A percentile compares a stretch with the other conserved stretches of the same genome.
These are phyloP conservation scores for Saitozyma sp. DNA, from an alignment of 768 basidiomycete genomes.

Conservation along the genomic window DNA sequence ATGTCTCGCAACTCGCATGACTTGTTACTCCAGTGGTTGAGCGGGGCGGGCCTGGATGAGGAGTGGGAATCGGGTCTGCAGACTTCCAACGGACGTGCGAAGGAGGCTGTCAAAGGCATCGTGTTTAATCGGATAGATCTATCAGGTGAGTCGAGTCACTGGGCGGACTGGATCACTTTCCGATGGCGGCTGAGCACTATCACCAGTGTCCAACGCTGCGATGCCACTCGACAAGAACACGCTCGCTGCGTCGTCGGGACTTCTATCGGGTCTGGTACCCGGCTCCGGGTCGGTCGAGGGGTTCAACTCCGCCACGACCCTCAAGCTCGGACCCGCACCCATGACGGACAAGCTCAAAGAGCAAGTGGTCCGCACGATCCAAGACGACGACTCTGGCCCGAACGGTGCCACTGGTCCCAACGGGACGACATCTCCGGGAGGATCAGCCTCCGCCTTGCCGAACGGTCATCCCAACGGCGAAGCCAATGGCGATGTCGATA, in stretches of 20 bases:
- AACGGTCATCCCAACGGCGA: constrained; percentile 47
- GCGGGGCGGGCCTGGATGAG: constrained; percentile 72
- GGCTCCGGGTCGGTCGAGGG: constrained; percentile 58
- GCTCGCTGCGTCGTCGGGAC: constrained; percentile 55
- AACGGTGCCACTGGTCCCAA: constrained; percentile 12
- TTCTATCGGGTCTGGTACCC: constrained; percentile 74
- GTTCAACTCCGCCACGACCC: constrained; percentile 72
- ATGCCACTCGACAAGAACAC: constrained; percentile 39
- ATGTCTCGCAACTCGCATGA: constrained; percentile 91
- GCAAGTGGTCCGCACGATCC: constrained; percentile 75
- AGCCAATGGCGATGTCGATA: constrained; percentile 57
- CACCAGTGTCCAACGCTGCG: constrained; percentile 24
- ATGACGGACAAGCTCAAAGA: constrained; percentile 73
- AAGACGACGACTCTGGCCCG: constrained; percentile 61
- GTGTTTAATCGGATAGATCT: constrained; percentile 91
- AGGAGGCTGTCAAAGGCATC: constrained; percentile 87
- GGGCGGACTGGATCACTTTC: too few species aligned
- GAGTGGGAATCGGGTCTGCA: constrained; percentile 76
- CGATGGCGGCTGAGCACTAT: background rate
- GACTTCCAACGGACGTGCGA: constrained; percentile 78
- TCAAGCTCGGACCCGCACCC: constrained; percentile 83
- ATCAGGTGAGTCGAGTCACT: constrained; percentile 63
- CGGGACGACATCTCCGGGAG: constrained; percentile 1
- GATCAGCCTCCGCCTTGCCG: background rate
- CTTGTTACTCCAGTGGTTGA: constrained; percentile 91